Evolutionary conservation across 192 early-diverging fungal species (phyloP), one percentile per base, ranked within the genome.

Genomic region (Backusella westeae): DNA sequence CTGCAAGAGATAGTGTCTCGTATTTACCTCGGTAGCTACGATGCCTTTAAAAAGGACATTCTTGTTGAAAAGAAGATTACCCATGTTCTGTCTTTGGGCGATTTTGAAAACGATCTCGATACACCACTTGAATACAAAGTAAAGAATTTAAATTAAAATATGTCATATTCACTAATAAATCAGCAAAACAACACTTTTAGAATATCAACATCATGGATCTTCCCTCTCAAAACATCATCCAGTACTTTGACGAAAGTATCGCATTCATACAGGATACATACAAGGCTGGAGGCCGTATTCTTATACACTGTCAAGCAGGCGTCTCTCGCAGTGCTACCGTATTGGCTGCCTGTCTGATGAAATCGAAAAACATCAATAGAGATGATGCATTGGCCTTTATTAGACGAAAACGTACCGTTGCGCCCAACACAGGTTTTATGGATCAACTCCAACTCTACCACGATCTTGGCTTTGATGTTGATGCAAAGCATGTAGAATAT

Each of bases 251-350:
- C 7, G 89, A 87, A 41, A 88, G 85, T 44, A 85, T 86, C 75
- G 75, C 49, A 4, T 94, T 93, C 77, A 94, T 92, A 19, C 53
- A 83, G 5, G 70, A 72, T 14, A 84, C 85, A 2, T 49, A 91
- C 17, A 77, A 76, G 0, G 76, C 59, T 9, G 84, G 86, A 19
- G 87, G 86, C 2, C 84, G 83, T 9, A 85, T 94, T 38, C 86
- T 94, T 66, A 86, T 94, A 8, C 91, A 94, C 69, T 94, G 93
- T 71, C 77, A 87, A 67, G 77, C 93, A 5, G 92, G 92, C 19
- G 88, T 91, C 44, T 94, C 93, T 19, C 84, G 93, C 56, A 92
- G 91, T 73, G 90, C 87, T 23, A 85, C 93, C 0, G 78, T 91
- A 26, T 79, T 88, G 1, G 86, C 86, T 1, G 91, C 93, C 10